These are phyloP conservation scores for Geotrichum phurueaensis DNA, from an alignment of 1,139 yeast species.

Conservation along the genomic window DNA sequence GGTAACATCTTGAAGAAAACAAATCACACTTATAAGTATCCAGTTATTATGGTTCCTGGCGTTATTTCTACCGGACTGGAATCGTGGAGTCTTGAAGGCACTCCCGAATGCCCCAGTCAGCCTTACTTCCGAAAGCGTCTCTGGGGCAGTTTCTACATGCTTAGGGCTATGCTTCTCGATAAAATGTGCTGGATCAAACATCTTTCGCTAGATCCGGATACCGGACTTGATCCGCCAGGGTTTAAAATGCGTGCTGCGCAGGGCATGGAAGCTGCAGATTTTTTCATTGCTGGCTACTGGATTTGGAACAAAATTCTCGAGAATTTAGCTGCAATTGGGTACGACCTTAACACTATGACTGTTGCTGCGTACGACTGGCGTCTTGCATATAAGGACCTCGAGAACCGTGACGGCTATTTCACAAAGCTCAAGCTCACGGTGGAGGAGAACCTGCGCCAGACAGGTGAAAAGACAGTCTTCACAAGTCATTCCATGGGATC, in stretches of 20 bases:
- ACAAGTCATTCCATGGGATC: conserved; percentile 97
- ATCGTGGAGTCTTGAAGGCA: conserved; percentile 77
- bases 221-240: conserved; percentile 88
- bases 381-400: conserved; percentile 80
- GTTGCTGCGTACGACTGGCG: conserved; percentile 97
- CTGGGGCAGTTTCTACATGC: conserved; percentile 97
- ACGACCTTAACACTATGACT: conserved; percentile 83
- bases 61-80: conserved; percentile 93
- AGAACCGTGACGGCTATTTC: conserved; percentile 79
- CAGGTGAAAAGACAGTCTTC: conserved; percentile 70
- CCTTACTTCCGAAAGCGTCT: conserved; percentile 82
- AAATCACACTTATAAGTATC: conserved; percentile 53
- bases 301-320: conserved; percentile 94
- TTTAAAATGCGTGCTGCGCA: conserved; percentile 82
- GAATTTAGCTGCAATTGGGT: conserved; percentile 88
- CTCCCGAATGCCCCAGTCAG: conserved; percentile 74
- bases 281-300: conserved; percentile 97
- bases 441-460: conserved; percentile 47
- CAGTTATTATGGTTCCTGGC: conserved; percentile 92
- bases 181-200: conserved; percentile 92
- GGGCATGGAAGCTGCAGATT: conserved; percentile 96
- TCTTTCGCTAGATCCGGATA: conserved; percentile 77
- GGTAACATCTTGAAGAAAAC: conserved; percentile 60
- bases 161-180: conserved; percentile 84
- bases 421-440: conserved; percentile 65